These are phyloP conservation scores for Lactarius sanguifluus DNA, from an alignment of 768 basidiomycete genomes.

Conservation along the genomic window DNA sequence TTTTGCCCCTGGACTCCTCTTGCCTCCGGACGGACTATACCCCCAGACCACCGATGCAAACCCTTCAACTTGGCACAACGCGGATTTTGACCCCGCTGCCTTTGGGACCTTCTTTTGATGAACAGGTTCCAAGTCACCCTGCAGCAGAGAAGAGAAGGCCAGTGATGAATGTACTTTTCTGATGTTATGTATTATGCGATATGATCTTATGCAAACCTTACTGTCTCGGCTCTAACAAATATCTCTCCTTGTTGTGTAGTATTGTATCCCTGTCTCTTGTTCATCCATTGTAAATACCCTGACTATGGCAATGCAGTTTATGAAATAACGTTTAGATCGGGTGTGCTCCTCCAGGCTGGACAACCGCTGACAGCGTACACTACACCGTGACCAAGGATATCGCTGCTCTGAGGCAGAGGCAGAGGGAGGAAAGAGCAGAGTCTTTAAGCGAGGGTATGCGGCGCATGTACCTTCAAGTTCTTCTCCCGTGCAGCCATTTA, in stretches of 20 bases:
- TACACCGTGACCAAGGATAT: background rate
- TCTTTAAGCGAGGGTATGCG: no score
- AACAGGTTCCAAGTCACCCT: background rate
- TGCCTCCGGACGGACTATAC: background rate
- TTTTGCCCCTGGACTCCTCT: background rate
- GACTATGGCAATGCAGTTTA: conserved; percentile 1
- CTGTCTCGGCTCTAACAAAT: background rate
- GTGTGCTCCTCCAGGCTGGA: background rate
- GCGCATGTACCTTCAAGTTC: no score
- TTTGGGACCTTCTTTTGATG: background rate
- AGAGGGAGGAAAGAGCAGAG: no score
- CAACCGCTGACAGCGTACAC: background rate
- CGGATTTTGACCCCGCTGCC: background rate
- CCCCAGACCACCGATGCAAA: background rate
- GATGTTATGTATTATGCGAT: background rate
- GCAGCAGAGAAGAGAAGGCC: no score
- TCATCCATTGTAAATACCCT: background rate
- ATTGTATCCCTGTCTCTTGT: background rate
- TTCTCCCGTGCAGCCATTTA: background rate
- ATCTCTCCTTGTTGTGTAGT: background rate
- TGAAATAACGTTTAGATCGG: background rate
- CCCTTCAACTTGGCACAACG: background rate
- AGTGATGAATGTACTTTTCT: background rate
- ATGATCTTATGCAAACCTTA: background rate
- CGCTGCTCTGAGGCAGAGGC: background rate